phyloP scores from a whole-genome alignment of 75 land plant species.

The Pinus tabuliformis region DNA sequence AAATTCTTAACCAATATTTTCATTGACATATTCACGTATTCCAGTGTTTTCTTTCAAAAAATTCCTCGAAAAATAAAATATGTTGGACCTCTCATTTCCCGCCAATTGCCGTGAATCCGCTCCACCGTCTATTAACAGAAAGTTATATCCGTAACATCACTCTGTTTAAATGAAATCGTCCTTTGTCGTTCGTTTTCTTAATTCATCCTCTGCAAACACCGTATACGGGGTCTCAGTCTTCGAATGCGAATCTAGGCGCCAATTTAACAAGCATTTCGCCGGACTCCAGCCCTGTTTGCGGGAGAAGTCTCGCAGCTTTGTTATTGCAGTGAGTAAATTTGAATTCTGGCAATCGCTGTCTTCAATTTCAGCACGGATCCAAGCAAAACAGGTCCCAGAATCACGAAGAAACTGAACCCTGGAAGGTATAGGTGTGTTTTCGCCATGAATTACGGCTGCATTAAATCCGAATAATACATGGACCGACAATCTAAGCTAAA shows the following conservation, averaged over 20 bases:
- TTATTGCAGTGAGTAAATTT: not conserved
- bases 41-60: too few species aligned
- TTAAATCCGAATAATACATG: not conserved
- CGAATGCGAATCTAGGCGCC: too few species aligned
- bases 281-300: not conserved
- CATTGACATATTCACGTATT: too few species aligned
- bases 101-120: not conserved
- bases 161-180: not conserved
- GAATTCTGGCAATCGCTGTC: not conserved
- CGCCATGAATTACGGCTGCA: not conserved
- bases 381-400: not conserved
- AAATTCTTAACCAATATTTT: too few species aligned
- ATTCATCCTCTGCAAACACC: not conserved
- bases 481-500: not conserved
- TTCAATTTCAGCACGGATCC: not conserved
- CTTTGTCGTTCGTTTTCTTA: not conserved
- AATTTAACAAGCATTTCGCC: not conserved
- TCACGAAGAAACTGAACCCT: not conserved
- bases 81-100: not conserved
- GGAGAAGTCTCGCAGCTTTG: not conserved
- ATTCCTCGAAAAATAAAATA: too few species aligned
- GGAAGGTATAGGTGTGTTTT: not conserved
- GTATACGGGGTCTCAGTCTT: not conserved
- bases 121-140: not conserved
- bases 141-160: not conserved